Conservation (phyloP, 495 filamentous ascomycete species). For the Lasiosphaeria hispida region DNA sequence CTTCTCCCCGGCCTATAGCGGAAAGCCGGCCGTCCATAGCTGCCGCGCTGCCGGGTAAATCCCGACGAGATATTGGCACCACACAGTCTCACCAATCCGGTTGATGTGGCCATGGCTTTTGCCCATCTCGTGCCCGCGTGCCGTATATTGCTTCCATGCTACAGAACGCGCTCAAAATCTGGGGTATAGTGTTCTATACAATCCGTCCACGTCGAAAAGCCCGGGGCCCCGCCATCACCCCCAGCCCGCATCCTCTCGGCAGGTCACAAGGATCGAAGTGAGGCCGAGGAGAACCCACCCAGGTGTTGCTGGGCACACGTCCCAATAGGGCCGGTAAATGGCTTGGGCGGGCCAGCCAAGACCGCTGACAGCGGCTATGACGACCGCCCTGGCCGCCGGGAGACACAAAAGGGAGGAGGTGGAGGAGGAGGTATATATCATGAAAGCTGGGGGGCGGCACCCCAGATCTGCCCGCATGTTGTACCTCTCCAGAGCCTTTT, state of each 20-base stretch:
- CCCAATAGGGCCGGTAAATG: conserved; percentile 15
- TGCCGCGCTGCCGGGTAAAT: conserved; percentile 24
- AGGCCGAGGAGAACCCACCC: background rate
- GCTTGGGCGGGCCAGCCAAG: background rate
- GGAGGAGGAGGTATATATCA: conserved; percentile 13
- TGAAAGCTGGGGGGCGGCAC: conserved; percentile 5
- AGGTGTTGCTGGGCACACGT: background rate
- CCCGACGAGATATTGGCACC: conserved; percentile 16
- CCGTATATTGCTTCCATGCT: conserved; percentile 2
- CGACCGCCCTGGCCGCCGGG: background rate
- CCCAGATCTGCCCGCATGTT: background rate
- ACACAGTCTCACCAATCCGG: conserved; percentile 8
- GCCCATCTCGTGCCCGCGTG: conserved; percentile 4
- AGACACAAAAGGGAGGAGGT: background rate
- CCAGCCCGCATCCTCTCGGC: conserved; percentile 10
- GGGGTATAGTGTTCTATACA: conserved; percentile 17
- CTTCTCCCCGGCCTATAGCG: conserved; percentile 5
- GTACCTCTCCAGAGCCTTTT: background rate
- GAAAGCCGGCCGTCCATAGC: conserved; percentile 6
- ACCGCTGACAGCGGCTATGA: background rate
- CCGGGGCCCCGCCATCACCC: conserved; percentile 5
- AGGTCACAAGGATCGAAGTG: conserved; percentile 10
- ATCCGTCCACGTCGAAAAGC: background rate
- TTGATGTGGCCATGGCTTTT: background rate
- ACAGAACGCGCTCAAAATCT: conserved; percentile 15